These are phyloP conservation scores for Bodo saltans DNA, from an alignment of 78 protist genomes.

Conservation along the genomic window DNA sequence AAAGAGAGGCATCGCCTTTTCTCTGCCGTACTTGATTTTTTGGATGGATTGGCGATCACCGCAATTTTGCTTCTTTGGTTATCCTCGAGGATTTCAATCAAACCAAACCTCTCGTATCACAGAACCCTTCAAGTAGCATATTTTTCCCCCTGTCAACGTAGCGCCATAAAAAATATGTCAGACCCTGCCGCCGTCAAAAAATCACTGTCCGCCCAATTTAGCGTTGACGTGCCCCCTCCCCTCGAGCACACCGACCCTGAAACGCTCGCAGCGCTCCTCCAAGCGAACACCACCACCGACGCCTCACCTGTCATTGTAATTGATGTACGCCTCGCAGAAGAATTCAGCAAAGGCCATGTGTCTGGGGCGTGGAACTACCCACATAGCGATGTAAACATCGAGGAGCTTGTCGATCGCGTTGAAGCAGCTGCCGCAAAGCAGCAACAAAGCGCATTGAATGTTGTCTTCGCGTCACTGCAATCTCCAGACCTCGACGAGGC, in stretches of 20 bases:
- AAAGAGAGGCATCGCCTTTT: neutral
- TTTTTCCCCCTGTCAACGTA: no score
- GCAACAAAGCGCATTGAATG: neutral
- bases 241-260: neutral
- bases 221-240: neutral
- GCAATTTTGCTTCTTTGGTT: neutral
- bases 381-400: neutral
- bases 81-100: neutral
- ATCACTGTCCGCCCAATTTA: neutral
- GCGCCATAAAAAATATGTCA: no score
- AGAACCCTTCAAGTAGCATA: no score
- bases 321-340: neutral
- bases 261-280: neutral
- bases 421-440: neutral
- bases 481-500: neutral
- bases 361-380: neutral
- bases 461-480: neutral
- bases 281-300: neutral
- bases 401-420: neutral
- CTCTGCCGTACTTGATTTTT: neutral
- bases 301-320: neutral
- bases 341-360: neutral
- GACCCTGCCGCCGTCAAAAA: neutral
- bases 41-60: neutral
- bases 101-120: neutral